Evolutionary conservation across 2,329 filamentous ascomycete genomes (phyloP).

Genomic region (Dryadomyces quercivorus): DNA sequence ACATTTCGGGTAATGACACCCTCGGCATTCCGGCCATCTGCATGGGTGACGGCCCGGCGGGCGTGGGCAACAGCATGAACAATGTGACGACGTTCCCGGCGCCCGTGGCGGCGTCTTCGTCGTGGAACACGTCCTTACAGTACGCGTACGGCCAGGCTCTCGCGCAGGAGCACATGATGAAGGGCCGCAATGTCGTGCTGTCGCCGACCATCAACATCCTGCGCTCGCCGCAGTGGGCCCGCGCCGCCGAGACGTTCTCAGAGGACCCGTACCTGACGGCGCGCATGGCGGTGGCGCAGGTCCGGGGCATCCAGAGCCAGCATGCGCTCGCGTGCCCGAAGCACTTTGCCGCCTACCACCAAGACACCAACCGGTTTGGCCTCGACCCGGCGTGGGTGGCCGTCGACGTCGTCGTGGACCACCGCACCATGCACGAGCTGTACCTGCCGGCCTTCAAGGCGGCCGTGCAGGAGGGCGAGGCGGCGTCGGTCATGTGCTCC

Average conservation of each 20-base stretch:
- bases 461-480: conserved; percentile 47
- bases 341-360: conserved; percentile 21
- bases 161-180: too few relatives aligned
- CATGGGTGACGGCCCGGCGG: too few relatives aligned
- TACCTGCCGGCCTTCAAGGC: neutral
- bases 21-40: too few relatives aligned
- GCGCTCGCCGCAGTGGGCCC: conserved; percentile 23
- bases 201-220: too few relatives aligned
- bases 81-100: too few relatives aligned
- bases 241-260: conserved; percentile 46
- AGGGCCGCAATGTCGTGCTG: too few relatives aligned
- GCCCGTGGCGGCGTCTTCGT: too few relatives aligned
- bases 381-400: too few relatives aligned
- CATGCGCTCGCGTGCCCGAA: conserved; percentile 28
- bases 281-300: conserved; percentile 48
- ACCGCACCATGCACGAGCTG: neutral
- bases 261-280: conserved; percentile 59
- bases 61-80: too few relatives aligned
- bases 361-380: conserved; percentile 17
- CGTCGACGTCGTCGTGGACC: neutral
- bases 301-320: conserved; percentile 51
- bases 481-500: conserved; percentile 40
- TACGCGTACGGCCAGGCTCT: too few relatives aligned
- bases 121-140: too few relatives aligned
- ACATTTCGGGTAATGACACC: too few relatives aligned